Evolutionary conservation across 2,329 filamentous ascomycete species (phyloP).

Genomic region (Fusarium sp.): DNA sequence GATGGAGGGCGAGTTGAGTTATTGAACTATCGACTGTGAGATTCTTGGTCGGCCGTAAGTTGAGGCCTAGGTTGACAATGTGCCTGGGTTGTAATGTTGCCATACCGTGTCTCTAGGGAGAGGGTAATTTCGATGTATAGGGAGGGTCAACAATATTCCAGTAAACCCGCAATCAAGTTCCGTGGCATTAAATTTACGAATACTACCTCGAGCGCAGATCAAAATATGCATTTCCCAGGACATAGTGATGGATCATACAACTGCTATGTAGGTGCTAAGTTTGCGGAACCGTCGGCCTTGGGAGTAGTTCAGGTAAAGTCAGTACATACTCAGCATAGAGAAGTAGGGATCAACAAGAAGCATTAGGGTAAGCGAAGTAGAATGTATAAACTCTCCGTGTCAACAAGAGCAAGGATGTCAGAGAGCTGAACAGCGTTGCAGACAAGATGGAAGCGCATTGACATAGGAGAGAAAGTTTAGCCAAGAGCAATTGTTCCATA

Average conservation of each 20-base stretch:
- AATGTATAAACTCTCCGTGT: constrained; percentile 1
- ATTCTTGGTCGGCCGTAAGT: constrained; percentile 5
- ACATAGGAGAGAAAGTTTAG: constrained; percentile 1
- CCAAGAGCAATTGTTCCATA: constrained; percentile 33
- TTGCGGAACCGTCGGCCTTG: constrained; percentile 26
- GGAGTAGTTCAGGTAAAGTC: constrained; percentile 2
- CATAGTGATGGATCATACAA: constrained; percentile 13
- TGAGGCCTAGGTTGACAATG: constrained; percentile 17
- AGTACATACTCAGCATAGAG: neutral
- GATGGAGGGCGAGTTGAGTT: constrained; percentile 27
- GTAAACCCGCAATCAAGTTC: neutral
- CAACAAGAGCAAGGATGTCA: constrained; percentile 20
- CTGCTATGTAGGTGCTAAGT: neutral
- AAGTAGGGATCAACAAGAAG: constrained; percentile 13
- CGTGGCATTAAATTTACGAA: constrained; percentile 1
- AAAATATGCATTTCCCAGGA: neutral
- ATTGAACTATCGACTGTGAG: constrained; percentile 12
- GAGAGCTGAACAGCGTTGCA: constrained; percentile 11
- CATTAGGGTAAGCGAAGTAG: constrained; percentile 25
- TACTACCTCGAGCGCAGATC: constrained; percentile 8
- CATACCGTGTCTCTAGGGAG: neutral
- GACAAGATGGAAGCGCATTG: neutral
- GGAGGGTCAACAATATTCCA: neutral
- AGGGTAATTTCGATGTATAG: neutral
- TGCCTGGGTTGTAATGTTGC: constrained; percentile 7